Conservation (phyloP, 164 flowering plant species). For the Piper betle region DNA sequence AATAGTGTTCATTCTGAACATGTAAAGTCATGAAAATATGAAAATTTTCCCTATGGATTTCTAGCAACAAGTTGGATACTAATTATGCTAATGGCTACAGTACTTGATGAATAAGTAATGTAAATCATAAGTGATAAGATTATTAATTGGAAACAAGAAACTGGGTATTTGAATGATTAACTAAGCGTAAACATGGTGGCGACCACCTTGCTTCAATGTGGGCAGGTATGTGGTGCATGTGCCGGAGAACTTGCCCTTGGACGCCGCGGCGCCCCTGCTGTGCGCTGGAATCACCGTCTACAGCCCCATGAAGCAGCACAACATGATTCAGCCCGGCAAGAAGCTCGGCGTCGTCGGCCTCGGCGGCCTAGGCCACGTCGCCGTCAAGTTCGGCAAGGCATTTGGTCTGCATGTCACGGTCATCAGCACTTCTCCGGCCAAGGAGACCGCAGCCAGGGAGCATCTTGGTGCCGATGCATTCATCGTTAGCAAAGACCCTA, state of each 20-base stretch:
- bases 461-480: constrained; percentile 59
- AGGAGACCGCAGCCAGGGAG: constrained; percentile 48
- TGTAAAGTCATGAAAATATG: too few relatives aligned
- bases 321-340: constrained; percentile 36
- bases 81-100: too few relatives aligned
- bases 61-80: too few relatives aligned
- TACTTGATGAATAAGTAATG: too few relatives aligned
- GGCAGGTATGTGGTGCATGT: constrained; percentile 49
- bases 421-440: constrained; percentile 64
- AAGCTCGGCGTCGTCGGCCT: constrained; percentile 62
- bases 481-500: constrained; percentile 37
- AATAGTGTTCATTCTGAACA: too few relatives aligned
- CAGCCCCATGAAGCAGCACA: constrained; percentile 50
- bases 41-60: too few relatives aligned
- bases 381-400: constrained; percentile 66
- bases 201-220: background rate
- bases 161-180: background rate
- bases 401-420: constrained; percentile 77
- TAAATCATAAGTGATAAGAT: too few relatives aligned
- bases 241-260: constrained; percentile 52
- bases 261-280: constrained; percentile 56
- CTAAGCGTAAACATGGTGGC: background rate
- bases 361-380: constrained; percentile 73
- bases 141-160: too few relatives aligned
- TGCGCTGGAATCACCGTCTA: constrained; percentile 74